Evolutionary conservation across 108 stramenopile genomes (phyloP), one percentile per base, ranked within the genome.

Genomic region (Cyclotella cryptica): DNA sequence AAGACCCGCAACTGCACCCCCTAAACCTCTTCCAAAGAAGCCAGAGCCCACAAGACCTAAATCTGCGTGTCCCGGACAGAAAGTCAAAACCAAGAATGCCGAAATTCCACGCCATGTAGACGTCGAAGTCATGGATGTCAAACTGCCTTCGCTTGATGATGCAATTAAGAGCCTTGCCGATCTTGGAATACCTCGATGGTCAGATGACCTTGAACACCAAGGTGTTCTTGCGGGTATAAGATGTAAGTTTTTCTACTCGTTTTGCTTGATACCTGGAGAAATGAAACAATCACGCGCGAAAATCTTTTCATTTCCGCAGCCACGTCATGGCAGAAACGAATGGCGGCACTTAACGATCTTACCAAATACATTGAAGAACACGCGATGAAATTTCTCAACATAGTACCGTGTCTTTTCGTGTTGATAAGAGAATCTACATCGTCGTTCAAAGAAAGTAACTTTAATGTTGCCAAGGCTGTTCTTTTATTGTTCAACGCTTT

Each of bases 371-470:
- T n/a, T n/a, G n/a, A n/a, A n/a, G n/a, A n/a, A n/a, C n/a, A n/a
- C n/a, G n/a, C n/a, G n/a, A n/a, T n/a, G n/a, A n/a, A n/a, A n/a
- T n/a, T n/a, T n/a, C n/a, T 45, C 41, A 74, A 26, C 59, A 62
- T 55, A 57, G 62, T 90, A 17, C 66, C 80, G 27, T 63, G 68
- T 24, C 62, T 93, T n/a, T 67, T 96, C 35, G 62, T 86, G 28
- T 41, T 93, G 22, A 87, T 93, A 15, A 92, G 81, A 54, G 72
- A 84, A n/a, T 75, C 80, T 67, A 92, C 96, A 13, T 84, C 86
- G 63, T 81, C 75, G 22, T 94, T 96, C 78, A 91, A 93, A 61
- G 96, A 96, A 40, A 86, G 84, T 41, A 96, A 96, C 59, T 81
- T 96, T 41, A 94, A 92, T 69, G 86, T 96, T 27, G 77, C 84